Percentiles rank a stretch among this genome's conserved stretches.
Evolutionary conservation across 306 rosid genomes (phyloP).

Genomic region (Rubus parviflorus): DNA sequence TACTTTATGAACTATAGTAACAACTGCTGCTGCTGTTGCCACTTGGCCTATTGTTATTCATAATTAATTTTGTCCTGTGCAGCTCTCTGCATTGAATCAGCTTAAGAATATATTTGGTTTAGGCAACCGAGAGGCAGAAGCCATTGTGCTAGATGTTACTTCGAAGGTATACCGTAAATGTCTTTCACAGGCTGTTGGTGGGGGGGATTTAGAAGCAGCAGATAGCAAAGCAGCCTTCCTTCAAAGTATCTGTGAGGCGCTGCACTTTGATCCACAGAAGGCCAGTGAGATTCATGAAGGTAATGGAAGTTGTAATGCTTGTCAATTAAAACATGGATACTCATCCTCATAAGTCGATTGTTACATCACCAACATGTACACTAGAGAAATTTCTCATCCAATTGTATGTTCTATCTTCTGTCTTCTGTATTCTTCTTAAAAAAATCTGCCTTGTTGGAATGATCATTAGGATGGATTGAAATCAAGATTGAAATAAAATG

Average conservation of each 20-base stretch:
- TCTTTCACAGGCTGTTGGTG: constrained; percentile 67
- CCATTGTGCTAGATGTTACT: constrained; percentile 68
- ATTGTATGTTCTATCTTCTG: neutral
- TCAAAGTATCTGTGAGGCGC: constrained; percentile 80
- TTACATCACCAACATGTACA: neutral
- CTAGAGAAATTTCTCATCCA: neutral
- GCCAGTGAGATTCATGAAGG: constrained; percentile 94
- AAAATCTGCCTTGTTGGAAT: neutral
- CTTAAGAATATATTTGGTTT: constrained; percentile 88
- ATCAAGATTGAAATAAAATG: neutral
- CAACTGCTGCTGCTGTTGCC: neutral
- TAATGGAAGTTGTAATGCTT: constrained; percentile 25
- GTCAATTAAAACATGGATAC: neutral
- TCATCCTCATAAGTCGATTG: neutral
- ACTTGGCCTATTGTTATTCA: neutral
- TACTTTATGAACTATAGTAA: neutral
- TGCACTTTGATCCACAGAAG: constrained; percentile 85
- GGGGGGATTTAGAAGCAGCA: constrained; percentile 76
- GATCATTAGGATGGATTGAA: neutral
- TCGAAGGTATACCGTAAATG: constrained; percentile 78
- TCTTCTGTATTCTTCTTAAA: neutral
- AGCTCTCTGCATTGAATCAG: constrained; percentile 76
- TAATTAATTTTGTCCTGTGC: constrained; percentile 26
- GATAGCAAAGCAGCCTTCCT: constrained; percentile 97
- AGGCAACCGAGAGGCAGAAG: constrained; percentile 89